Evolutionary conservation across 225 moss, liverwort and hornwort species (phyloP), one percentile per base, ranked within the genome.

Genomic region (Ulota crispa): DNA sequence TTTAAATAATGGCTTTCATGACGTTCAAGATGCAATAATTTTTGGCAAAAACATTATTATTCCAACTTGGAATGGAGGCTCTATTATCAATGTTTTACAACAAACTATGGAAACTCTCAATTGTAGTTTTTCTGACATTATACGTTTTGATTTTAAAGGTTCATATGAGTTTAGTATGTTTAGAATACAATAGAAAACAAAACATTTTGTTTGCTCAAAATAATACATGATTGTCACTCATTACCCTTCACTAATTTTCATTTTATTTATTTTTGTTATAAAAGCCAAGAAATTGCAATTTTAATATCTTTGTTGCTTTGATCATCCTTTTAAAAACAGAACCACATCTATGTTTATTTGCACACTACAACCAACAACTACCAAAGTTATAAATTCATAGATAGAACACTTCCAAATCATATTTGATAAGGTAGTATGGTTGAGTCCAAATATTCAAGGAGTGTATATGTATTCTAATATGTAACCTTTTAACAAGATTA

Each of bases 1-100:
- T 37, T 28, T 85, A 0, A 18, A 12, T 30, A 73, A 81, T 78
- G 81, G 78, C 23, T 85, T 78, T 14, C 15, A 78, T 4, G 21
- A 82, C 1, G 4, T 85, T 21, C 78, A 78, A 11, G 73, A 82
- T 60, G 60, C 85, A 59, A 31, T 85, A 32, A 3, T 78, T 37
- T 78, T 78, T 73, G 53, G 31, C 20, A 39, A 73, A 52, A 68
- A 85, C 32, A 60, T 82, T 7, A 31, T 82, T 30, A 78, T 82
- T 61, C 61, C 73, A 73, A 78, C 78, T 73, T 85, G 81, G 78
- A 85, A 68, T 73, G 78, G 78, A 68, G 73, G 81, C 7, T 82
- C 78, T 6, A 53, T 82, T 41, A 24, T 82, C 6, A 37, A 78
- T 82, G 7, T 82, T 7, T 32, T 81, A 61, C 73, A 78, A 85